Evolutionary conservation across 2,329 filamentous ascomycete species (phyloP).

Genomic region (Claviceps cyperi): DNA sequence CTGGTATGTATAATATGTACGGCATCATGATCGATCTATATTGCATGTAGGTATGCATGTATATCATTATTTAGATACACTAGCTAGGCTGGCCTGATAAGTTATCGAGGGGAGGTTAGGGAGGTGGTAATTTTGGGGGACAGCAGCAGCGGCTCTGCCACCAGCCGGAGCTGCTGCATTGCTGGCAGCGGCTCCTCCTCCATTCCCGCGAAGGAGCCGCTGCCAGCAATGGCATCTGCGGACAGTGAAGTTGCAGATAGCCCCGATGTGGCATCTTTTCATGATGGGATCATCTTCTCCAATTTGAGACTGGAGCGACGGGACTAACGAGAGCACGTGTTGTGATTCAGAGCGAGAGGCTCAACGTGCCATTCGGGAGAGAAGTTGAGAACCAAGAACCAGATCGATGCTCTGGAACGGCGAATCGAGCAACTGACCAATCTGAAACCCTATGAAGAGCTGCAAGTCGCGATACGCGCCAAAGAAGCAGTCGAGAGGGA

Average conservation of each 20-base stretch:
- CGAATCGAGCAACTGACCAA: slow-evolving; percentile 62
- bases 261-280: slow-evolving; percentile 1
- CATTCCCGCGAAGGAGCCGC: background rate
- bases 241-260: slow-evolving; percentile 1
- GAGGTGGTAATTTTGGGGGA: too few species aligned
- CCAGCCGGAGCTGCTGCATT: too few species aligned
- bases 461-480: slow-evolving; percentile 59
- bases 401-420: slow-evolving; percentile 61
- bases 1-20: too few species aligned
- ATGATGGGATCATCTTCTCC: too few species aligned
- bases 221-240: slow-evolving; percentile 1
- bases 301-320: too few species aligned
- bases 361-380: slow-evolving; percentile 70
- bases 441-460: slow-evolving; percentile 70
- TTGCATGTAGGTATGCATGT: too few species aligned
- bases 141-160: too few species aligned
- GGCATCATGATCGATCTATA: too few species aligned
- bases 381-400: slow-evolving; percentile 66
- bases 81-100: too few species aligned
- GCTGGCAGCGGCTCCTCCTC: too few species aligned
- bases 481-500: slow-evolving; percentile 67
- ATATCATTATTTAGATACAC: too few species aligned
- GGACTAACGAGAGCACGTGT: slow-evolving; percentile 1
- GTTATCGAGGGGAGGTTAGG: too few species aligned
- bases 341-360: slow-evolving; percentile 58